Base-by-base conservation (phyloP, 148 eudicot genomes). In the Polygonum maritimum region DNA sequence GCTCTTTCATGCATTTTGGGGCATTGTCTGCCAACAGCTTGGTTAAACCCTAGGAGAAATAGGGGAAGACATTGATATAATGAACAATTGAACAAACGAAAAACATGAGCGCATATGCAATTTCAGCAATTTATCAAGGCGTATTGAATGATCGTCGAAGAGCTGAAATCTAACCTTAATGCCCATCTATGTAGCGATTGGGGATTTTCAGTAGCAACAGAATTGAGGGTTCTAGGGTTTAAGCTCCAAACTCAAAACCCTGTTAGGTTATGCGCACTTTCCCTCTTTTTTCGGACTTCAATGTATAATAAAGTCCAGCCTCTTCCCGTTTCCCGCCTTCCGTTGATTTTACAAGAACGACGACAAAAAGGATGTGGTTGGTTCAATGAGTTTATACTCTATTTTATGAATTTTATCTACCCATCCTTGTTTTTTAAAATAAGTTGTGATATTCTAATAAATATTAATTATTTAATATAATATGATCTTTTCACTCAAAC, bases 11-110 rank as follows among this genome's bases (percentile, higher is more conserved):
- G 58, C 90, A 80, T 45, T 89, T 96, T 1, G 99, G 94, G 40
- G 99, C 99, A 85, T 92, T 96, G 70, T 92, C 99, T 63, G 97
- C 94, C 67, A 96, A 80, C 10, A 96, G 86, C 92, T 96, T 96
- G 80, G 97, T 96, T 87, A 96, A 91, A 86, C 99, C 98, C 98
- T 95, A 92, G 73, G 63, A 15, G 67, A 22, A 26, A 60, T 76
- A 70, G 47, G 6, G 47, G 47, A 44, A 44, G 9, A 44, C 47
- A 44, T 44, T 44, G 47, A 44, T 44, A 44, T 6, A 44, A 44
- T 7, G 47, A 40, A 5, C 44, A 40, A 40, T 4, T n/a, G 19
- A 13, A 5, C 38, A 4, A 52, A 26, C 38, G 38, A n/a, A 44
- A 6, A 31, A 26, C 38, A 15, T 35, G 21, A 67, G 5, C 3